These are phyloP conservation scores for Phytopythium vexans DNA, from an alignment of 352 stramenopile species.

Conservation along the genomic window DNA sequence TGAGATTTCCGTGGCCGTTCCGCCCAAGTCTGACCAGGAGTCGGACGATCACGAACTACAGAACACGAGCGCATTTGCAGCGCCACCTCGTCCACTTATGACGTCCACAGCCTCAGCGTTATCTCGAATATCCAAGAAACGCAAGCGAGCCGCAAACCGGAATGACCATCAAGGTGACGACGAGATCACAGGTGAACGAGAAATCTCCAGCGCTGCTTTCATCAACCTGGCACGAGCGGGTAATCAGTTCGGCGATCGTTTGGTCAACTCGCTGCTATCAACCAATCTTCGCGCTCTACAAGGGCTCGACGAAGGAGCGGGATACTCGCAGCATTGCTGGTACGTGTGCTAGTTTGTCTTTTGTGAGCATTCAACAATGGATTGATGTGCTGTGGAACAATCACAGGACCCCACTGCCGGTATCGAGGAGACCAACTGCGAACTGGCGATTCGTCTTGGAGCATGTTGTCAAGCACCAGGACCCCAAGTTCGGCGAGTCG, in stretches of 20 bases:
- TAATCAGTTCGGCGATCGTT: slow-evolving; percentile 34
- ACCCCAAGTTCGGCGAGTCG: neutral
- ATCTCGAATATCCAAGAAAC: slow-evolving; percentile 28
- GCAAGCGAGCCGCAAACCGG: slow-evolving; percentile 19
- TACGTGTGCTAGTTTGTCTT: slow-evolving; percentile 7
- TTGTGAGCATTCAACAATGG: too few relatives aligned
- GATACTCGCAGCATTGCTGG: slow-evolving; percentile 45
- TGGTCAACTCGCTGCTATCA: slow-evolving; percentile 41
- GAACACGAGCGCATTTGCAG: slow-evolving; percentile 30
- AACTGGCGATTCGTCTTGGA: slow-evolving; percentile 74
- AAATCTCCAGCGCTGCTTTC: slow-evolving; percentile 13
- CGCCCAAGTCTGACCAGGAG: slow-evolving; percentile 1
- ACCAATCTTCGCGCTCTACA: slow-evolving; percentile 45
- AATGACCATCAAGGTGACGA: slow-evolving; percentile 1
- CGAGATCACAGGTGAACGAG: slow-evolving; percentile 5
- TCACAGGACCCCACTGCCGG: slow-evolving; percentile 48
- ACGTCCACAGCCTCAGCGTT: slow-evolving; percentile 25
- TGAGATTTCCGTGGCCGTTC: slow-evolving; percentile 16
- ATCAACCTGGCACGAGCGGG: slow-evolving; percentile 26
- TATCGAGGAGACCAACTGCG: slow-evolving; percentile 53
- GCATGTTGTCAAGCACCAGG: slow-evolving; percentile 24
- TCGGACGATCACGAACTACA: neutral
- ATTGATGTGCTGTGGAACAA: neutral
- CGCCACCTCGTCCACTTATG: slow-evolving; percentile 36
- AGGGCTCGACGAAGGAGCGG: slow-evolving; percentile 17